Conservation (phyloP, 495 filamentous ascomycete genomes). For the Penicillium ucsense region DNA sequence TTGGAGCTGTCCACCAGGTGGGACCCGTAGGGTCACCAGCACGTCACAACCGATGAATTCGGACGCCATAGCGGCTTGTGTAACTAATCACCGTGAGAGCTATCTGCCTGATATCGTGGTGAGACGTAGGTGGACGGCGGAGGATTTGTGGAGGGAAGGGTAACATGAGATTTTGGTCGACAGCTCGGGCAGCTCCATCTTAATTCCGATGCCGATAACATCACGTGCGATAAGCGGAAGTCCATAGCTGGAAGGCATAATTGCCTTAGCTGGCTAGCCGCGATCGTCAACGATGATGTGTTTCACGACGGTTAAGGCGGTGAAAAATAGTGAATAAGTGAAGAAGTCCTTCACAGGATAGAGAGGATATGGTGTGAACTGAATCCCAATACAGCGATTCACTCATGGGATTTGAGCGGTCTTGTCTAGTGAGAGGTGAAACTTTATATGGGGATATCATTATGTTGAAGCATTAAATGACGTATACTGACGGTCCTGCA, state of each 20-base stretch:
- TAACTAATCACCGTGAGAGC: no score
- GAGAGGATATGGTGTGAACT: no score
- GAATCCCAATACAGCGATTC: no score
- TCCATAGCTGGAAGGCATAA: no score
- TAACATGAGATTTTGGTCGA: neutral
- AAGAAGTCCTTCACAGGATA: no score
- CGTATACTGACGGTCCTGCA: no score
- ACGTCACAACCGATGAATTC: constrained; percentile 76
- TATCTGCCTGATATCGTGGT: neutral
- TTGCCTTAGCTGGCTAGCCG: neutral
- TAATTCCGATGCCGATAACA: neutral
- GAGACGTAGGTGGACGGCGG: neutral
- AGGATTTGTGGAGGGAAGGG: no score
- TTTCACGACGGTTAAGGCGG: neutral
- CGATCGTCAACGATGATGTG: neutral
- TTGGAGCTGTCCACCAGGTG: constrained; percentile 53
- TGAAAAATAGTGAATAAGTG: neutral
- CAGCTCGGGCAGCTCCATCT: constrained; percentile 7
- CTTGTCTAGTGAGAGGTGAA: neutral
- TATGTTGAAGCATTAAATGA: constrained; percentile 1
- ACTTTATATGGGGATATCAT: constrained; percentile 1
- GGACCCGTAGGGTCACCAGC: constrained; percentile 60
- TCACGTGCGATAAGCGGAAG: constrained; percentile 7
- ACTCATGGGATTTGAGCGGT: neutral
- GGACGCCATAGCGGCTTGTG: constrained; percentile 41